Conservation (phyloP, 2,329 filamentous ascomycete genomes). For the Aspergillus calidoustus region DNA sequence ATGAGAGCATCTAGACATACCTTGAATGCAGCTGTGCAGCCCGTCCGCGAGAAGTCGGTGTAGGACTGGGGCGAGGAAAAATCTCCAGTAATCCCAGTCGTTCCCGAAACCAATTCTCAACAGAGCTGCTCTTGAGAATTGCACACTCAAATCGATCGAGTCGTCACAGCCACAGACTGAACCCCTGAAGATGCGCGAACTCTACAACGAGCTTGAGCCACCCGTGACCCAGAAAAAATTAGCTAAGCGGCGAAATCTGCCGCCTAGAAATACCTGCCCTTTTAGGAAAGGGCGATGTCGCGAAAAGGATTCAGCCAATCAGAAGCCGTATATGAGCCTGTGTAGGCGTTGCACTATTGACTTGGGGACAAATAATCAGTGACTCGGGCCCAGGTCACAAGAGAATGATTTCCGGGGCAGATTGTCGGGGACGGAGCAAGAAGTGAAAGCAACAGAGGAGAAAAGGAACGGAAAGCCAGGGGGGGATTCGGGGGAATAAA, state of each 20-base stretch:
- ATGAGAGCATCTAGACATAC: background rate
- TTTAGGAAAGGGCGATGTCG: conserved; percentile 1
- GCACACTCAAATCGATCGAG: conserved; percentile 5
- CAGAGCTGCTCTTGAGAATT: conserved; percentile 10
- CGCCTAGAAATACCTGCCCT: conserved; percentile 15
- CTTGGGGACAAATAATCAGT: background rate
- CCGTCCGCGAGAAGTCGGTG: conserved; percentile 9
- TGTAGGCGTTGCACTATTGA: background rate
- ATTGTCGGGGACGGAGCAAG: background rate
- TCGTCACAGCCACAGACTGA: conserved; percentile 14
- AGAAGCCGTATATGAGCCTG: background rate
- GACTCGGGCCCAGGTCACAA: background rate
- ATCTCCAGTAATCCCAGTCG: background rate
- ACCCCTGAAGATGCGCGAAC: conserved; percentile 20
- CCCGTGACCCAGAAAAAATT: conserved; percentile 16
- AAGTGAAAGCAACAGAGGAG: background rate
- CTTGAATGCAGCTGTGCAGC: background rate
- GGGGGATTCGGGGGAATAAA: conserved; percentile 12
- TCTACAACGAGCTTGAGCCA: conserved; percentile 17
- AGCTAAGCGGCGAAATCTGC: conserved; percentile 23
- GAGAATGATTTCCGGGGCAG: background rate
- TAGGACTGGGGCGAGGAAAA: background rate
- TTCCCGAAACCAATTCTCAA: conserved; percentile 9
- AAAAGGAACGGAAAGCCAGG: conserved; percentile 10
- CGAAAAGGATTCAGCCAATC: conserved; percentile 6